Evolutionary conservation across 2,329 filamentous ascomycete species (phyloP).

Genomic region (Reticulascus tulasneorum): DNA sequence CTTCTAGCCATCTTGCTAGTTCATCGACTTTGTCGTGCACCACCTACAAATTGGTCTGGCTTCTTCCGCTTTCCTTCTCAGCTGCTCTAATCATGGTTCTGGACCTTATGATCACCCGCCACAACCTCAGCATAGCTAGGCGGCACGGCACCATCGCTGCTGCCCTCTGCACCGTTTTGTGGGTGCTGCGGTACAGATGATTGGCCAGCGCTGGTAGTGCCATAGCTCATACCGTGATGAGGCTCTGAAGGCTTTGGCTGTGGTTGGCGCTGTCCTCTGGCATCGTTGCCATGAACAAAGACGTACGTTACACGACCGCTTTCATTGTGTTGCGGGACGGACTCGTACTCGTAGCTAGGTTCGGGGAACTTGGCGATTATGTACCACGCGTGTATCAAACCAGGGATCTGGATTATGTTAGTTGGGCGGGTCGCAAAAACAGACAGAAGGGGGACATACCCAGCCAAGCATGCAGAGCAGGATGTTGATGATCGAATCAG

Average conservation of each 20-base stretch:
- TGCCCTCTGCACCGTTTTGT: constrained; percentile 33
- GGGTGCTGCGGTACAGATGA: constrained; percentile 26
- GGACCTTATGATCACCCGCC: constrained; percentile 80
- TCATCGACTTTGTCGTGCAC: no score
- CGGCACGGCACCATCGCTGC: constrained; percentile 52
- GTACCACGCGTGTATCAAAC: constrained; percentile 95
- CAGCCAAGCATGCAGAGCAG: constrained; percentile 77
- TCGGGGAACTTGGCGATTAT: constrained; percentile 92
- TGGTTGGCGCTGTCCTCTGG: constrained; percentile 23
- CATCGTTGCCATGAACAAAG: constrained; percentile 57
- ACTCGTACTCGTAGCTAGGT: constrained; percentile 64
- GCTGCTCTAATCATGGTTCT: constrained; percentile 53
- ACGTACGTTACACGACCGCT: constrained; percentile 69
- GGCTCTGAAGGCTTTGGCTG: constrained; percentile 26
- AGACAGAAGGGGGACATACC: constrained; percentile 29
- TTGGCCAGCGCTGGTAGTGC: constrained; percentile 27
- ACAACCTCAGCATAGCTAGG: constrained; percentile 90
- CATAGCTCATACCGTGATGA: constrained; percentile 41
- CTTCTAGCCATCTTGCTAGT: no score
- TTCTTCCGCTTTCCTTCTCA: no score
- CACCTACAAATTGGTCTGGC: no score
- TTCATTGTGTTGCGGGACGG: constrained; percentile 52
- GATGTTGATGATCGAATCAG: constrained; percentile 92
- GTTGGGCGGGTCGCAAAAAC: background rate
- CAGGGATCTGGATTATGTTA: constrained; percentile 56